Evolutionary conservation across 129 eudicot species (phyloP).

Genomic region (Daucus carota): DH1_v3.0 NC_030389.2:44368501-44369000

Average conservation of each 20-base stretch:
- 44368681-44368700: not conserved
- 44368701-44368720: not conserved
- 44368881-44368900: no score
- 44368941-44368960: not conserved
- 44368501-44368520: no score
- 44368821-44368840: no score
- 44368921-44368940: not conserved
- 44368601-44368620: conserved; percentile 6
- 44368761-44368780: not conserved
- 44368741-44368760: not conserved
- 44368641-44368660: not conserved
- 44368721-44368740: not conserved
- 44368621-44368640: conserved; percentile 10
- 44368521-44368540: no score
- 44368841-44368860: no score
- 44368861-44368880: no score
- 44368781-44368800: not conserved
- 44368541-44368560: no score
- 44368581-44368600: not conserved
- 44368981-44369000: not conserved
- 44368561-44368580: not conserved
- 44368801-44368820: no score
- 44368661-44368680: not conserved
- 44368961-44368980: not conserved
- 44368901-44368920: no score